Evolutionary conservation across 352 stramenopile species (phyloP).

Genomic region (Poterioochromonas sp.): DNA sequence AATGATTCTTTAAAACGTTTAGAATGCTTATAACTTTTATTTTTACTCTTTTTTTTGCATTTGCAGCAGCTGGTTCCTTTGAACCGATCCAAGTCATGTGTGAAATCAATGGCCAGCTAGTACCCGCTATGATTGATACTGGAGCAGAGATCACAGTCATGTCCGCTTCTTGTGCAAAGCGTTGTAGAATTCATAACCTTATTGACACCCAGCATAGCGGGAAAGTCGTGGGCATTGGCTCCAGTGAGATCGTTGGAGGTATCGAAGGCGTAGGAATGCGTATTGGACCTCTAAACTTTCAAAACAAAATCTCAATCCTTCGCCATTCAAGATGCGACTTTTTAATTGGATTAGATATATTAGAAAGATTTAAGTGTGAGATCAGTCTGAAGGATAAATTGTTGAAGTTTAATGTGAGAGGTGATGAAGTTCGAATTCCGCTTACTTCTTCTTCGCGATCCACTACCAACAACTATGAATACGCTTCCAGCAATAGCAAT

Average conservation of each 20-base stretch:
- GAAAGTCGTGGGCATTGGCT: not conserved
- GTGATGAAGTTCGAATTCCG: not conserved
- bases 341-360: conserved; percentile 24
- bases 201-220: not conserved
- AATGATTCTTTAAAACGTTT: too few species aligned
- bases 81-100: conserved; percentile 10
- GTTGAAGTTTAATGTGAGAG: not conserved
- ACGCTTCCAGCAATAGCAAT: not conserved
- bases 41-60: too few species aligned
- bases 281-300: not conserved
- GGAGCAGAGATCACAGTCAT: conserved; percentile 23
- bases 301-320: not conserved
- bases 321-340: not conserved
- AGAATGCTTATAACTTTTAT: too few species aligned
- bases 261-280: not conserved
- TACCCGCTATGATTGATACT: conserved; percentile 18
- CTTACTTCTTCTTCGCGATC: too few species aligned
- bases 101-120: conserved; percentile 1
- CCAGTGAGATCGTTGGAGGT: not conserved
- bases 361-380: conserved; percentile 19
- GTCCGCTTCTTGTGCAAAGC: not conserved
- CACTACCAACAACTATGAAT: not conserved
- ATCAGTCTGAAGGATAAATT: not conserved
- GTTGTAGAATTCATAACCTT: not conserved
- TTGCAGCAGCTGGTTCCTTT: too few species aligned